These are phyloP conservation scores for Rhododendron mucronatum DNA, from an alignment of 148 eudicot species.

Conservation along the genomic window DNA sequence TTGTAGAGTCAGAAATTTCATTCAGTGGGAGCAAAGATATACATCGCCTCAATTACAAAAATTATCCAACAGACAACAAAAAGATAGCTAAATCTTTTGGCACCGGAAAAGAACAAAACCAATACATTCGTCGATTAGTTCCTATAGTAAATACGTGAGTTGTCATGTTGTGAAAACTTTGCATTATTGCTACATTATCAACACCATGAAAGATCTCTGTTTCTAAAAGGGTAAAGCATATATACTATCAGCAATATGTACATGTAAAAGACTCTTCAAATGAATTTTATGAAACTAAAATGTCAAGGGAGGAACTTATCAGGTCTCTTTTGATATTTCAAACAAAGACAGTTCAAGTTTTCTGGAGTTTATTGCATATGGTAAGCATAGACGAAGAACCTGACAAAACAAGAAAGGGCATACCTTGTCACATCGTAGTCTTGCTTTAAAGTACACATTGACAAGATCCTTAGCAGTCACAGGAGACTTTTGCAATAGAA, in stretches of 20 bases:
- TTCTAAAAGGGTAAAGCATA: not conserved
- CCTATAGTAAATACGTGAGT: not conserved
- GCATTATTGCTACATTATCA: not conserved
- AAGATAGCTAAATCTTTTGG: not conserved
- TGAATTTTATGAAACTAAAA: not conserved
- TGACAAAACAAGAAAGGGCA: not conserved
- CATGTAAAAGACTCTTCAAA: not conserved
- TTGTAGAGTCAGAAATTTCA: not conserved
- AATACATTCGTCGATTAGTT: not conserved
- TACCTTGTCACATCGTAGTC: conserved; percentile 71
- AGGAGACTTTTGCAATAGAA: conserved; percentile 55
- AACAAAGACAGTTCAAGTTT: not conserved
- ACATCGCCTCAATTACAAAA: not conserved
- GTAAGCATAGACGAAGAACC: not conserved
- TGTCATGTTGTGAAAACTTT: not conserved
- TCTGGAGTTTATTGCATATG: not conserved
- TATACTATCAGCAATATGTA: not conserved
- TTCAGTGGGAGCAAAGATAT: not conserved
- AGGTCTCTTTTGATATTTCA: not conserved
- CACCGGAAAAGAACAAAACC: not conserved
- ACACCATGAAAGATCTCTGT: not conserved
- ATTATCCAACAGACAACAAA: not conserved
- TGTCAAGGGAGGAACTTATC: not conserved
- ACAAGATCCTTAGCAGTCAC: conserved; percentile 88
- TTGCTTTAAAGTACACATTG: conserved; percentile 55